phyloP scores from a whole-genome alignment of 2,329 filamentous ascomycete species.

The Epichloe bromicola region DNA sequence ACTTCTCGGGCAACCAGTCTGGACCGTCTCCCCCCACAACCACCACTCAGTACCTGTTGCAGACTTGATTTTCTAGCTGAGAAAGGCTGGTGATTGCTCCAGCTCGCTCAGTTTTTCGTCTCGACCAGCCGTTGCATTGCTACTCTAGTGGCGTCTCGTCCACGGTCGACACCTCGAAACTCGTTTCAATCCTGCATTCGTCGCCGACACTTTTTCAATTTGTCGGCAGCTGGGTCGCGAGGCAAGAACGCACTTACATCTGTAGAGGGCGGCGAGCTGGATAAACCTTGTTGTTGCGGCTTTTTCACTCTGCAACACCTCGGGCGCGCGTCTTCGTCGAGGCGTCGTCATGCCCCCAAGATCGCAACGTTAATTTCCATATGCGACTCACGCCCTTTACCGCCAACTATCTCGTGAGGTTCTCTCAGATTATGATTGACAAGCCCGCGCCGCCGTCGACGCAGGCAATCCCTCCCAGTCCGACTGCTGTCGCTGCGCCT shows the following conservation, averaged over 20 bases:
- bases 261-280: neutral
- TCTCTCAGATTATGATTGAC: constrained; percentile 49
- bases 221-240: neutral
- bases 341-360: constrained; percentile 48
- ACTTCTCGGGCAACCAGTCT: constrained; percentile 19
- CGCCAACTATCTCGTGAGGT: constrained; percentile 28
- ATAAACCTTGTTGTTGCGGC: constrained; percentile 3
- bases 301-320: neutral
- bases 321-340: constrained; percentile 27
- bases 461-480: constrained; percentile 43
- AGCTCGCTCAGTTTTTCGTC: constrained; percentile 4
- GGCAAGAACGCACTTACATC: neutral
- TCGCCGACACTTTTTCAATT: neutral
- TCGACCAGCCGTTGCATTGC: constrained; percentile 1
- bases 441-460: constrained; percentile 39
- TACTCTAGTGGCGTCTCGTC: constrained; percentile 1
- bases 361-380: constrained; percentile 35
- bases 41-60: constrained; percentile 11
- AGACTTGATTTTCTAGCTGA: constrained; percentile 8
- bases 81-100: neutral
- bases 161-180: neutral
- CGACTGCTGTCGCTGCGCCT: constrained; percentile 28
- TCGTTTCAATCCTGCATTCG: neutral
- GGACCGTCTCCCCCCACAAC: constrained; percentile 13
- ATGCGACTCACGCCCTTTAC: constrained; percentile 23